Base-by-base conservation (phyloP, 495 filamentous ascomycete genomes). In the Neurospora discreta region DNA sequence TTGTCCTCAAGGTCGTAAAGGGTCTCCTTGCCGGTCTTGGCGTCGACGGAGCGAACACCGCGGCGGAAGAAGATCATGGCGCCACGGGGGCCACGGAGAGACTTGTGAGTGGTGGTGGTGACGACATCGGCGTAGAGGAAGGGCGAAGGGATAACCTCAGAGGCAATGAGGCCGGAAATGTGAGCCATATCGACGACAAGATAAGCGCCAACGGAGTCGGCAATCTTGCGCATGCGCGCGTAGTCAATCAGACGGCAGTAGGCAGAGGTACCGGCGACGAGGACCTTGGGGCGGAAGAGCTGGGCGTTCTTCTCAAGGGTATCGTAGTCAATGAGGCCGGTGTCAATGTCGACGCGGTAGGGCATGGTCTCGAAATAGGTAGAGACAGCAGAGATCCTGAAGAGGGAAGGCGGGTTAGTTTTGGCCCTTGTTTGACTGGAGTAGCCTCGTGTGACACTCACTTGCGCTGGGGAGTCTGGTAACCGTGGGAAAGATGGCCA, bases 21-120 rank as follows among this genome's bases (percentile, higher is more conserved):
- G 74, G 88, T 89, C 82, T 98, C 90, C 86, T 98, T 95, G 76
- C 93, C 92, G 70, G 89, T 87, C 89, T 98, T 98, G 80, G 90
- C 84, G 80, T 98, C 93, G 65, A 89, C 89, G 79, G 89, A 91
- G 77, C 94, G 89, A 69, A 98, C 92, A 78, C 96, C 96, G 84
- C 95, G 96, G 78, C 96, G 92, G 89, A 93, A 99, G 89, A 99
- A 99, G 84, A 99, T 99, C 96, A 99, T 99, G 80, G 96, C 96
- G 80, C 96, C 96, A 83, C 96, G 92, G 70, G 96, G 96, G 70
- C 96, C 96, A 86, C 96, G 93, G 77, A 99, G 92, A 69, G 94
- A 97, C 89, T 99, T 99, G 90, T 99, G 96, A 68, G 96, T 99
- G 72, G 96, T 99, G 71, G 96, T 99, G 73, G 96, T 99, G 71